Evolutionary conservation across 2,329 filamentous ascomycete genomes (phyloP), one percentile per base, ranked within the genome.

Genomic region (Chaetomiaceae sp.): DNA sequence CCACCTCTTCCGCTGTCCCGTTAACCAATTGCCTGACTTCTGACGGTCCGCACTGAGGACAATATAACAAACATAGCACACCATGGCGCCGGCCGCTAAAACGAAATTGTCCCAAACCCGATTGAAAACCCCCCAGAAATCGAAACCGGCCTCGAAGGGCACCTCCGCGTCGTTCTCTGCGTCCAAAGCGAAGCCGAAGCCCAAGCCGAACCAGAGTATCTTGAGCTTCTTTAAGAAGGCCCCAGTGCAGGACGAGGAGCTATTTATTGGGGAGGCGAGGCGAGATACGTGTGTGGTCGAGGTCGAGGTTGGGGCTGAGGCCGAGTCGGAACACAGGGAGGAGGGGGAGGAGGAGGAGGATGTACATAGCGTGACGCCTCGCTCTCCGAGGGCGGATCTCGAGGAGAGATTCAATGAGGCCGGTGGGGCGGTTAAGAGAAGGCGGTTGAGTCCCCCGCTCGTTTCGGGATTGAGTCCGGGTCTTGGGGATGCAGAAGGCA

Each of bases 151-250:
- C 11, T 6, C 21, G 23, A 36, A 16, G 18, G 18, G 14, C 42
- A 21, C 11, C 18, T 30, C 11, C 1, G 23, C 29, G 10, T 33
- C 38, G 2, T 30, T 40, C 1, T 43, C 33, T 10, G 29, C 47
- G 3, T 25, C 48, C 13, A 55, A 16, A 23, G 34, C 55, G 11
- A 64, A 61, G 42, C 45, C 55, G 36, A 47, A 57, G 37, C 14
- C 54, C n/a, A 54, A 58, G 18, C 59, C 71, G 73, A 89, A 88
- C 61, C 74, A 76, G 6, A 89, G 84, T 58, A 89, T 90, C 29
- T 70, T 89, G 13, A 89, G 71, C 58, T 90, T 89, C 67, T 90
- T 90, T 65, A 84, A 87, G 63, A 90, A 89, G 64, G 75, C 80
- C 8, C 37, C 43, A 1, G 41, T 14, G 48, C 72, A 78, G 52